Percentiles rank a stretch among this genome's conserved stretches.
These are phyloP conservation scores for Cystofilobasidium capitatum DNA, from an alignment of 768 basidiomycete genomes.

Conservation along the genomic window DNA sequence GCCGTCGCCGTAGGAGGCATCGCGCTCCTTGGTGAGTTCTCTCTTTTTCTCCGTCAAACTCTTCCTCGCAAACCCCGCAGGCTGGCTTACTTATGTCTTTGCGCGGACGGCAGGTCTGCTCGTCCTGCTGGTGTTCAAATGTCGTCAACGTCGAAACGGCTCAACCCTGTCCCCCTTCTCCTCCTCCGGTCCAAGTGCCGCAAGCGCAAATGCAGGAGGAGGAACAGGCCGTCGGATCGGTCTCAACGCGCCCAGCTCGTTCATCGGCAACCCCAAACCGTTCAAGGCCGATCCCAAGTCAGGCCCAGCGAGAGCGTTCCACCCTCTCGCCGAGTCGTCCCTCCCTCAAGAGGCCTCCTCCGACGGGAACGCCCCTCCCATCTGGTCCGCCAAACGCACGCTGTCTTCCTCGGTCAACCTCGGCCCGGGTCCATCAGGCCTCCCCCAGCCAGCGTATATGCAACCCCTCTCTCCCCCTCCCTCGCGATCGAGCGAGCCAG, in stretches of 20 bases:
- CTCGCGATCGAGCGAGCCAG: too few relatives aligned
- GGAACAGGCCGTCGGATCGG: neutral
- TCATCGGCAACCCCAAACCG: too few relatives aligned
- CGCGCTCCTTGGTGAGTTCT: neutral
- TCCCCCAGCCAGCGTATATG: too few relatives aligned
- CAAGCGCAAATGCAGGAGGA: too few relatives aligned
- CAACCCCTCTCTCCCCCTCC: too few relatives aligned
- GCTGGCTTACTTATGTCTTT: neutral
- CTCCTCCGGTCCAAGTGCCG: neutral
- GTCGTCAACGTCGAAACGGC: neutral
- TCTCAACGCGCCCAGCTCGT: too few relatives aligned
- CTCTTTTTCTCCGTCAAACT: neutral
- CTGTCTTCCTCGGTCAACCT: too few relatives aligned
- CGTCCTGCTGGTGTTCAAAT: neutral
- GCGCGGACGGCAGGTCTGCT: neutral
- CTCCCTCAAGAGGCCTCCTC: too few relatives aligned
- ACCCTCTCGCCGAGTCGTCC: neutral
- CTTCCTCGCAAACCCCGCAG: neutral
- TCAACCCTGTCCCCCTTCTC: neutral
- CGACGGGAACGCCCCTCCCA: neutral
- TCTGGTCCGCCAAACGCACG: neutral
- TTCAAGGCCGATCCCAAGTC: too few relatives aligned
- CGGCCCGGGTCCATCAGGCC: too few relatives aligned
- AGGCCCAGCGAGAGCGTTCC: too few relatives aligned
- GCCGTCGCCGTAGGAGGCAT: neutral